Percentiles rank a stretch among this genome's conserved stretches.
Evolutionary conservation across 1,139 yeast species (phyloP).

Genomic region (Meyerozyma guilliermondii): DNA sequence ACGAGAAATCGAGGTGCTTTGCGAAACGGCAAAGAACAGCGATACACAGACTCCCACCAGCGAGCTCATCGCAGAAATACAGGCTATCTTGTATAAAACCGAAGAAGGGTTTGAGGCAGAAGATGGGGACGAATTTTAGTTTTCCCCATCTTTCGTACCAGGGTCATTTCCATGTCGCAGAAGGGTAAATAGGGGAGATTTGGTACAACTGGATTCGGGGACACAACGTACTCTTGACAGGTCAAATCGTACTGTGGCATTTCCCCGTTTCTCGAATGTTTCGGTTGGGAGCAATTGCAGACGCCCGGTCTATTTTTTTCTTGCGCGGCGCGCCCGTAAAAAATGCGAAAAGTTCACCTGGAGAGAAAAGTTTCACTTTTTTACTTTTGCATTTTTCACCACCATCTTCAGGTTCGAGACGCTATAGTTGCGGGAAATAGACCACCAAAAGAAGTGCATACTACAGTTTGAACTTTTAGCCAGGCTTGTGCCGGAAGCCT

Average conservation of each 20-base stretch:
- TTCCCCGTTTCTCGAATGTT: background rate
- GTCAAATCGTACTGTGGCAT: background rate
- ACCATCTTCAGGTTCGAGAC: background rate
- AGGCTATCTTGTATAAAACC: constrained; percentile 71
- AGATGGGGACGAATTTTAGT: constrained; percentile 18
- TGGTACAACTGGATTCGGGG: background rate
- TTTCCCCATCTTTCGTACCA: background rate
- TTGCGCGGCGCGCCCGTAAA: constrained; percentile 1
- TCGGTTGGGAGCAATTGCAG: background rate
- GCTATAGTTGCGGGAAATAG: background rate
- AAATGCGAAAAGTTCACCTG: background rate
- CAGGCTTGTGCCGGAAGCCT: background rate
- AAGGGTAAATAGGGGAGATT: background rate
- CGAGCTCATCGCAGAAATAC: constrained; percentile 56
- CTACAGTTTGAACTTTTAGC: background rate
- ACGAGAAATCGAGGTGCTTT: constrained; percentile 79
- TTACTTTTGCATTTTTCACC: background rate
- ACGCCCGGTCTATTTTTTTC: background rate
- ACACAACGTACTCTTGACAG: no score
- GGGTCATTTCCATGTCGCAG: background rate
- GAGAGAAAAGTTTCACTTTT: background rate
- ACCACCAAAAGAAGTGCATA: background rate
- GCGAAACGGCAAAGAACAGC: constrained; percentile 57
- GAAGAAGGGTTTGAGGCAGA: constrained; percentile 69
- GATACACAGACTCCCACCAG: constrained; percentile 20